A percentile compares a stretch with the other conserved stretches of the same genome.
Conservation (phyloP, 306 rosid genomes). For the Styphnolobium japonicum region DNA sequence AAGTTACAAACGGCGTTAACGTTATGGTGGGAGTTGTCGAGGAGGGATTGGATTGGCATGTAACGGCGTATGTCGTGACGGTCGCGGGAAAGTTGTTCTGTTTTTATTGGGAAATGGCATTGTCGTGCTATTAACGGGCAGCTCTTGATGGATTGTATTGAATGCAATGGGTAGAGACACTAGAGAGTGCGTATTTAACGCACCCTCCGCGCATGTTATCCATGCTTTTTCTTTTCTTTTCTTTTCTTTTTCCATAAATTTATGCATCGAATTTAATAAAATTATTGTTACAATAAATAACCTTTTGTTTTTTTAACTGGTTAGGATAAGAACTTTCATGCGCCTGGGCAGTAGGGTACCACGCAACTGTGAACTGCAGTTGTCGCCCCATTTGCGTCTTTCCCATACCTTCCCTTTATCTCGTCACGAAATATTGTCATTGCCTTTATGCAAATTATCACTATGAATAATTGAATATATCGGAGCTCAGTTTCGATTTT, state of each 20-base stretch:
- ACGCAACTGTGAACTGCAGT: background rate
- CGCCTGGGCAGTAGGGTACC: background rate
- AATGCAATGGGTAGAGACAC: background rate
- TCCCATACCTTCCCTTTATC: background rate
- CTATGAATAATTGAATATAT: background rate
- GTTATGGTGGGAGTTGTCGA: conserved; percentile 28
- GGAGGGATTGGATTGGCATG: conserved; percentile 19
- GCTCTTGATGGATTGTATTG: conserved; percentile 14
- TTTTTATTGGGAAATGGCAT: conserved; percentile 66
- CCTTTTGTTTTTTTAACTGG: too few species aligned
- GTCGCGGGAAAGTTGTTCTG: conserved; percentile 38
- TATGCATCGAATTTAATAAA: too few species aligned
- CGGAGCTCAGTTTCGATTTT: background rate
- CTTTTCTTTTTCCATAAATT: too few species aligned
- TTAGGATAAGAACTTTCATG: too few species aligned
- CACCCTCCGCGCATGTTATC: conserved; percentile 29
- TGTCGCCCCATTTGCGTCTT: background rate
- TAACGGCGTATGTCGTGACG: conserved; percentile 48
- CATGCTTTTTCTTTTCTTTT: background rate
- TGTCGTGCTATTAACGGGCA: conserved; percentile 69
- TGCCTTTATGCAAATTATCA: background rate
- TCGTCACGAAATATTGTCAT: background rate
- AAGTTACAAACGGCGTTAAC: conserved; percentile 26
- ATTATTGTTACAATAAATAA: too few species aligned
- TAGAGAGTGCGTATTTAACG: conserved; percentile 26